These are phyloP conservation scores for Tetradesmus lagerheimii DNA, from an alignment of 139 green algal genomes.

Conservation along the genomic window DNA sequence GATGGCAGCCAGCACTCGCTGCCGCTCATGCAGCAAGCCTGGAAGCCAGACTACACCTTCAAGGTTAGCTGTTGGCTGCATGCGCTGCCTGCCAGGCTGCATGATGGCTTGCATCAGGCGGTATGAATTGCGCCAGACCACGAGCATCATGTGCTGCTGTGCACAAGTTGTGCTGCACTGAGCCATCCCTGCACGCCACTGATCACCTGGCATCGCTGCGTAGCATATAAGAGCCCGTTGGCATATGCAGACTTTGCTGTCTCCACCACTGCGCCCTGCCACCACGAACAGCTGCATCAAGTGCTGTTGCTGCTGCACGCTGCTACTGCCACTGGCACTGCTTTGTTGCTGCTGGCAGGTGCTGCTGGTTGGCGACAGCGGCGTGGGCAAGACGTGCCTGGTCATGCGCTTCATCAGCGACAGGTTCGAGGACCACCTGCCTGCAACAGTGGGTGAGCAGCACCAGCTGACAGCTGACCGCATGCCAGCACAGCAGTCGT, in stretches of 20 bases:
- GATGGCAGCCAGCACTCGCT: background rate
- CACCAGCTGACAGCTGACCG: background rate
- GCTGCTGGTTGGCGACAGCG: slow-evolving; percentile 53
- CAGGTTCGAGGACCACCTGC: slow-evolving; percentile 46
- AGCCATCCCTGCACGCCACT: background rate
- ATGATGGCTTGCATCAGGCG: background rate
- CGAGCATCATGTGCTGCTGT: too few species aligned
- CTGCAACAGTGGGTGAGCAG: slow-evolving; percentile 51
- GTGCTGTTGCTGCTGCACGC: too few species aligned
- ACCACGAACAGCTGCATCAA: background rate
- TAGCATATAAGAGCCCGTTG: too few species aligned
- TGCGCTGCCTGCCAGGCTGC: background rate
- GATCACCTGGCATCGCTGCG: background rate
- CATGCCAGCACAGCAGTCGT: background rate
- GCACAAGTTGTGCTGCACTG: background rate
- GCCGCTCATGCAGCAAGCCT: slow-evolving; percentile 27
- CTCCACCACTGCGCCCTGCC: background rate
- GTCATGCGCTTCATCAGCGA: slow-evolving; percentile 48
- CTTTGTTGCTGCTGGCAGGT: slow-evolving; percentile 46
- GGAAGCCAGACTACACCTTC: slow-evolving; percentile 35
- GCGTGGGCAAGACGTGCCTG: slow-evolving; percentile 56
- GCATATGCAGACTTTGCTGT: too few species aligned
- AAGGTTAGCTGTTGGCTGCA: background rate
- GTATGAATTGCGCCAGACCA: too few species aligned
- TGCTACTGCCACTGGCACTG: too few species aligned